These are phyloP conservation scores for Adiantum capillusveneris DNA, from an alignment of 75 land plant species.

Conservation along the genomic window DNA sequence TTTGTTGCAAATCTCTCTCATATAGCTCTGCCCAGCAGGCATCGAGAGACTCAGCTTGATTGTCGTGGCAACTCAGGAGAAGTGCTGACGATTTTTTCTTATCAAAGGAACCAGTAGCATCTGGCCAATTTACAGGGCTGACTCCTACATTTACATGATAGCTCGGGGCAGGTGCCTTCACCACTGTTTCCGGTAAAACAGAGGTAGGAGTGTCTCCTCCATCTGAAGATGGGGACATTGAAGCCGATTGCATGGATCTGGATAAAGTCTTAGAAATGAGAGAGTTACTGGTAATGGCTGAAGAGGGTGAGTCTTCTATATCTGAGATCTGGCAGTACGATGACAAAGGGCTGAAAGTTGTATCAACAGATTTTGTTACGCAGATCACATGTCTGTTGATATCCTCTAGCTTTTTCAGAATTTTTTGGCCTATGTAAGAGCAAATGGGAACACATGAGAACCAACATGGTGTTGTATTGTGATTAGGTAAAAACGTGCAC, in stretches of 20 bases:
- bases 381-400: constrained; percentile 24
- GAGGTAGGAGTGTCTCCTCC: constrained; percentile 29
- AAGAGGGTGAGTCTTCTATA: constrained; percentile 18
- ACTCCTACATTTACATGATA: neutral
- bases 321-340: constrained; percentile 3
- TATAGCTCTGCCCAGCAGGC: constrained; percentile 2
- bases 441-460: no score
- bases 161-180: neutral
- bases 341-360: neutral
- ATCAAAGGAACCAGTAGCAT: neutral
- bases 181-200: constrained; percentile 19
- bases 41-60: neutral
- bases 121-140: neutral
- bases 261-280: constrained; percentile 5
- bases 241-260: neutral
- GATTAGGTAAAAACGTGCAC: no score
- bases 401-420: constrained; percentile 26
- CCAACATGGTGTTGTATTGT: no score
- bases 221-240: neutral
- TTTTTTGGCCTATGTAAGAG: constrained; percentile 15
- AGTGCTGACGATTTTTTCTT: neutral
- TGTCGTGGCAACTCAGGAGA: neutral
- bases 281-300: neutral
- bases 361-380: constrained; percentile 10
- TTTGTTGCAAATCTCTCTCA: neutral